phyloP scores from a whole-genome alignment of 1,284 basidiomycete genomes.

The Cryptococcus sp. region DNA sequence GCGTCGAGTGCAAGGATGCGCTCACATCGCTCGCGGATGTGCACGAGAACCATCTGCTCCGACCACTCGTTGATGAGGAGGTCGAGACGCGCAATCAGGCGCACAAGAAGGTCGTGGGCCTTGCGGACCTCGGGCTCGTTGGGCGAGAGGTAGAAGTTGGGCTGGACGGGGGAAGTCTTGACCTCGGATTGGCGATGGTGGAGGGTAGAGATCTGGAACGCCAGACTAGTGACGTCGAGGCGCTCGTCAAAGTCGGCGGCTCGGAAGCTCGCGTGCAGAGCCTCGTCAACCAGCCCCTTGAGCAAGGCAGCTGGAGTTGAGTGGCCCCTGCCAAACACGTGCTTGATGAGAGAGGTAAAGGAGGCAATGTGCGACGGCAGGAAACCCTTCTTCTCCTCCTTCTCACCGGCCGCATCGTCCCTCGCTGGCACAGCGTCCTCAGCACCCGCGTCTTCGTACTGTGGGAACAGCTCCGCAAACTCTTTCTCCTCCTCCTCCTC shows the following conservation, averaged over 20 bases:
- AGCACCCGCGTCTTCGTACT: constrained; percentile 58
- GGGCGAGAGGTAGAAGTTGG: constrained; percentile 74
- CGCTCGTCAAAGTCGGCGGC: constrained; percentile 22
- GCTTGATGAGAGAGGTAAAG: constrained; percentile 30
- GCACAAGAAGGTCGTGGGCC: constrained; percentile 57
- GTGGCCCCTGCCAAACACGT: constrained; percentile 14
- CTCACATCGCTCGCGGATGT: constrained; percentile 74
- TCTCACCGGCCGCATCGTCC: constrained; percentile 2
- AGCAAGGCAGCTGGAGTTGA: constrained; percentile 6
- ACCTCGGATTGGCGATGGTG: constrained; percentile 41
- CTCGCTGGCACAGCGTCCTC: constrained; percentile 13
- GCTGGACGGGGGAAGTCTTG: constrained; percentile 50
- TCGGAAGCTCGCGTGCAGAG: constrained; percentile 23
- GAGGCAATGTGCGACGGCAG: constrained; percentile 19
- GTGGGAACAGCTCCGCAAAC: constrained; percentile 76
- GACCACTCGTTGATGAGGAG: constrained; percentile 79
- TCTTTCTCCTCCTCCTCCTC: constrained; percentile 75
- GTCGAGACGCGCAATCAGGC: constrained; percentile 58
- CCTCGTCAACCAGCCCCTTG: constrained; percentile 24
- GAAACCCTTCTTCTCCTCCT: constrained; percentile 22
- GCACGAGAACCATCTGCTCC: constrained; percentile 92
- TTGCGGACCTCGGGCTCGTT: constrained; percentile 69
- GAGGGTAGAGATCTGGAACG: constrained; percentile 36
- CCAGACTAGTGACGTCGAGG: constrained; percentile 34
- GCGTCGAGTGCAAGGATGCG: constrained; percentile 64